Base-by-base conservation (phyloP, 2,329 filamentous ascomycete genomes). In the Neopestalotiopsis rosae region DNA sequence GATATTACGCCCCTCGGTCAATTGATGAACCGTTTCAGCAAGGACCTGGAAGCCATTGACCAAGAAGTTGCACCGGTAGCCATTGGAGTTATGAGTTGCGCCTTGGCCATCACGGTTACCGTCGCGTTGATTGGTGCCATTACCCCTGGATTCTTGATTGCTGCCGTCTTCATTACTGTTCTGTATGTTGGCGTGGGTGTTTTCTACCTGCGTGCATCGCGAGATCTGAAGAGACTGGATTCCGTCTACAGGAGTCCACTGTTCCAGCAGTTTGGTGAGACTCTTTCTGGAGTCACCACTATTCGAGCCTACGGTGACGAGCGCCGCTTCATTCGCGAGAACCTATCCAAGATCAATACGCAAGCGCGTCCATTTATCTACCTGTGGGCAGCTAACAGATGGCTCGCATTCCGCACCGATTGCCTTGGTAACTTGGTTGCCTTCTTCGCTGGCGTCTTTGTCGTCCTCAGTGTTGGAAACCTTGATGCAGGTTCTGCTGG, bases 261-360 rank as follows among this genome's bases (percentile, higher is more conserved):
- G 6, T 99, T 98, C 83, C 96, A 99, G 80, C 96, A 98, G 74
- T 99, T 99, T 74, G 95, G 96, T 71, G 96, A 99, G 83, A 98
- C 97, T 0, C 83, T 99, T 20, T 94, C 91, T 65, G 96, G 96
- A 34, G 96, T 99, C 80, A 97, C 95, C 3, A 99, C 96, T 0
- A 99, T 99, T 74, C 92, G 97, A 76, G 96, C 96, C 1, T 99
- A 98, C 76, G 94, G 95, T 45, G 95, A 98, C 74, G 94, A 98
- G 79, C 89, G 93, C 67, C 91, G 96, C 45, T 99, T 99, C 80
- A 93, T 98, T 72, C 89, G 94, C 24, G 95, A 99, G 77, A 99
- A 98, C 76, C 85, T 98, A 69, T 81, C 86, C 67, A 92, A 92
- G 75, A 94, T 99, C 80, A 97, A 99, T 81, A 92, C 91, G 7